Evolutionary conservation across 2,329 filamentous ascomycete genomes (phyloP), one percentile per base, ranked within the genome.

Genomic region (Fusarium pseudograminearum): DNA sequence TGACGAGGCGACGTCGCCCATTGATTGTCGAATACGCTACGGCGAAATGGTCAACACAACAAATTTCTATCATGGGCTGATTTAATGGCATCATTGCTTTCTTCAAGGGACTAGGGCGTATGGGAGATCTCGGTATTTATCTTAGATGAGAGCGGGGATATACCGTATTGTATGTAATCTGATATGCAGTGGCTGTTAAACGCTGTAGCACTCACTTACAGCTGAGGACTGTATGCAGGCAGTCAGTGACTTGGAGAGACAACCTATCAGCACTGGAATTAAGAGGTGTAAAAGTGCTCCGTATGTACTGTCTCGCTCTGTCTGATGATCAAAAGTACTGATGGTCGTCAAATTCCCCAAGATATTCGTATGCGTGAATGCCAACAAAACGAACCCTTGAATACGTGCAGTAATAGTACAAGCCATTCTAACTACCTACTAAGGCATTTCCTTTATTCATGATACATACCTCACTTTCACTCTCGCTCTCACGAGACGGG

Each of bases 1-100:
- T 20, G 22, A 26, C 22, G n/a, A 38, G 18, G 33, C 22, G 55
- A 54, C 57, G 41, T 61, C 55, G 67, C 57, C 65, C 69, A 70
- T 55, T 31, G 44, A 68, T 63, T 70, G 68, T 71, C 72, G 65
- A 74, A 66, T 71, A 45, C 70, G 54, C 56, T 45, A 41, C 36
- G 16, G 38, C 47, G 48, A 59, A 67, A 71, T 55, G 44, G 52
- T 71, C 56, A 48, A 64, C 58, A 57, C 58, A 50, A 60, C 24
- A 31, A 45, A 41, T 40, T 40, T 42, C 70, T 72, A 71, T 74
- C 66, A 54, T 74, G 72, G 70, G 58, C 72, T 72, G 72, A 72
- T 70, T 64, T 64, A 45, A 52, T 58, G 67, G 66, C 66, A 71
- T 74, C 57, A 70, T 61, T 36, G 24, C 34, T 46, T 34, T 22